These are phyloP conservation scores for Neurospora sp. DNA, from an alignment of 495 filamentous ascomycete genomes.

Conservation along the genomic window DNA sequence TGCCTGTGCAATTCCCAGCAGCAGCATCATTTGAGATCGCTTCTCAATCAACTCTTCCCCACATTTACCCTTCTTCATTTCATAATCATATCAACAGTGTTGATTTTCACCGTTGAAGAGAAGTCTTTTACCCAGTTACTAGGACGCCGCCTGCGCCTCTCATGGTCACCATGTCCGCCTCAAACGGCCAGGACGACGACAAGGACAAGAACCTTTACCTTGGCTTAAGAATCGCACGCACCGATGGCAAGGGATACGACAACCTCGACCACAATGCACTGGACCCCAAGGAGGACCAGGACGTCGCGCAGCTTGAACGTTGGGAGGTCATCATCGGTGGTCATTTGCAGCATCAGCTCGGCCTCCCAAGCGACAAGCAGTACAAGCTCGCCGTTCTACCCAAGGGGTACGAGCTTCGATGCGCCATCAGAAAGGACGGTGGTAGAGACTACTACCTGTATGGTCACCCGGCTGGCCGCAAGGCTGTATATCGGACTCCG, in stretches of 20 bases:
- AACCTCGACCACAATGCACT: conserved; percentile 16
- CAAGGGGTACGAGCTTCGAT: conserved; percentile 22
- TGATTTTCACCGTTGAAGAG: background rate
- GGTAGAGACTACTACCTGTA: conserved; percentile 31
- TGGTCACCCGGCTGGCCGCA: conserved; percentile 28
- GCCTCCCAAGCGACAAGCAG: conserved; percentile 13
- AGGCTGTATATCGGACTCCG: conserved; percentile 27
- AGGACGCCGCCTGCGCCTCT: background rate
- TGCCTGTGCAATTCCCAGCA: background rate
- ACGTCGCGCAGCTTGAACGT: conserved; percentile 19
- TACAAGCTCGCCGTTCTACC: conserved; percentile 24
- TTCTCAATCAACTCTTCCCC: background rate
- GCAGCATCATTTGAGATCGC: background rate
- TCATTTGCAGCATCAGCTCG: conserved; percentile 17
- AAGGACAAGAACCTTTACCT: conserved; percentile 14
- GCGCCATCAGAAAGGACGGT: conserved; percentile 13
- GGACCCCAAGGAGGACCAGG: conserved; percentile 12
- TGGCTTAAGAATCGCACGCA: conserved; percentile 18
- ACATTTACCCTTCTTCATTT: background rate
- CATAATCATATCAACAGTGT: background rate
- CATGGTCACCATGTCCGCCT: background rate
- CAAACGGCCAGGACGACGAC: background rate
- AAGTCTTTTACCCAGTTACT: background rate
- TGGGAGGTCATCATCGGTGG: conserved; percentile 25
- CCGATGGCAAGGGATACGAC: conserved; percentile 17